Evolutionary conservation across 768 basidiomycete species (phyloP), one percentile per base, ranked within the genome.

Genomic region (Kwoniella europaea): DNA sequence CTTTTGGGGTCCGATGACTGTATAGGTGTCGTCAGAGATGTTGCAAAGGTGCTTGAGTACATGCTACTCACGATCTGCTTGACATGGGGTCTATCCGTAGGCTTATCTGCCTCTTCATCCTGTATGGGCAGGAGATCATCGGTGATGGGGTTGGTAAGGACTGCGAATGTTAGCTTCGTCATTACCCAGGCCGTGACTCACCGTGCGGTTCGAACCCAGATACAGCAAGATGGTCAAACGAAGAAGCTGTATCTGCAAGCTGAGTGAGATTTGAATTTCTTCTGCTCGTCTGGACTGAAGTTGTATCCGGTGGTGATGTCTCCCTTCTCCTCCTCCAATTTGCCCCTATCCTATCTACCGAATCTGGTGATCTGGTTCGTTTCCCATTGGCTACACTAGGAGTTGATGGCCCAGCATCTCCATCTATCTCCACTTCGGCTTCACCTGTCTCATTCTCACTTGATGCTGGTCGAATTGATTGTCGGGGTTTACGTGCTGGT

Each of bases 101-200:
- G 35, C 41, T 63, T 53, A 5, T 74, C 64, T 5, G 46, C 63
- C n/a, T 75, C 71, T n/a, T 62, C 71, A 24, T 44, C 63, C 50
- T 65, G 63, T 7, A 75, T 75, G 9, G 74, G 74, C 54, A 75
- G 57, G 9, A 75, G 65, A 54, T 75, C 74, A 53, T 75, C 71
- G n/a, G 74, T 75, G 24, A 75, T 44, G 4, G 66, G 65, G 41
- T 62, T 67, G 9, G 74, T 75, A 13, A 75, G 60, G n/a, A 75
- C 74, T 69, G 43, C 41, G 10, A 41, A 43, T 20, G 27, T 57
- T 42, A 27, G 53, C 50, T 7, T 20, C 50, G 57, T 9, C 22
- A 12, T 56, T 13, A 24, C 6, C 35, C 35, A 57, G 7, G 29
- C 9, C 1, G 3, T 20, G 57, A 59, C 69, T 61, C 60, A 67